These are phyloP conservation scores for Maudiozyma turicensis DNA, from an alignment of 805 yeast genomes.

Conservation along the genomic window DNA sequence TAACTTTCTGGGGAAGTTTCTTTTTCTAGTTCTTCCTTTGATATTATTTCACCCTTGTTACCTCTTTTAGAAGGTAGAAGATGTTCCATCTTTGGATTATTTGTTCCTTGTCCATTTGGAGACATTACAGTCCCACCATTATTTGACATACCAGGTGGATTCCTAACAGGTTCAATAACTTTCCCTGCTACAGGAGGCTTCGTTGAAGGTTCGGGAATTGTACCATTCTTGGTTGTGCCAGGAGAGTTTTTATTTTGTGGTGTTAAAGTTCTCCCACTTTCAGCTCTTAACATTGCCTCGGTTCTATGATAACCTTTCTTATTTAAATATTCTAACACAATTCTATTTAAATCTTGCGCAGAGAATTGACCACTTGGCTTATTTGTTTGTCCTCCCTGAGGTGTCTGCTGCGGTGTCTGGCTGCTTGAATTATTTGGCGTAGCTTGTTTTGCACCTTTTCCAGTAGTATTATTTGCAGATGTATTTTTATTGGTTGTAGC, in stretches of 20 bases:
- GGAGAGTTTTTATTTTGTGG: conserved; percentile 40
- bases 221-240: conserved; percentile 38
- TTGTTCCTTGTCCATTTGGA: not conserved
- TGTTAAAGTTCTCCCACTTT: conserved; percentile 54
- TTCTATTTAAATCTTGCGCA: conserved; percentile 80
- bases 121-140: not conserved
- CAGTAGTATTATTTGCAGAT: not conserved
- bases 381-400: conserved; percentile 1
- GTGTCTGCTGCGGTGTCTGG: not conserved
- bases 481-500: not conserved
- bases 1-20: conserved; percentile 52
- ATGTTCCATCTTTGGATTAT: not conserved
- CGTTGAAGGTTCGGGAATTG: conserved; percentile 20
- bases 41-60: conserved; percentile 18
- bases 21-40: conserved; percentile 16
- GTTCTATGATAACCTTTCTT: conserved; percentile 92
- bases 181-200: conserved; percentile 26
- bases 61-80: conserved; percentile 22
- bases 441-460: not conserved
- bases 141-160: conserved; percentile 15
- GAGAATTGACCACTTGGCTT: conserved; percentile 35
- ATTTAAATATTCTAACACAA: conserved; percentile 84
- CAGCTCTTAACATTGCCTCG: conserved; percentile 88
- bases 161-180: conserved; percentile 26
- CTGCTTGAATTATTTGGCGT: not conserved